Percentiles rank a stretch among this genome's conserved stretches.
These are phyloP conservation scores for Aphanomyces cochlioides DNA, from an alignment of 352 stramenopile species.

Conservation along the genomic window DNA sequence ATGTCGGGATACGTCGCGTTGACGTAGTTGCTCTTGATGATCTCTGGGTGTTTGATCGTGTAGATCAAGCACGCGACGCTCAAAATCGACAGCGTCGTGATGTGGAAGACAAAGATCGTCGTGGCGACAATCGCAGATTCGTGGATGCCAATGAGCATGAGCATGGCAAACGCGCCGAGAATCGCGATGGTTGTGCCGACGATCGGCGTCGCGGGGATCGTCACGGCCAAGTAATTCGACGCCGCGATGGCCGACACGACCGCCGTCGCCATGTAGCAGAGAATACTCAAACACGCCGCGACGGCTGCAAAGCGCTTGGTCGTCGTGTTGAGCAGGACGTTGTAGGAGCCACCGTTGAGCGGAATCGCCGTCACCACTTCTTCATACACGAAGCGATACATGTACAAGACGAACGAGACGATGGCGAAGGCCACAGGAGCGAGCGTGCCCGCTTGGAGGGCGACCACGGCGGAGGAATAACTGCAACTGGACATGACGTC, in stretches of 20 bases:
- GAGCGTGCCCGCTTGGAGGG: constrained; percentile 70
- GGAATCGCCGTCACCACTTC: constrained; percentile 88
- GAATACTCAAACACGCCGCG: constrained; percentile 84
- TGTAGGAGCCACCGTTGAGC: constrained; percentile 90
- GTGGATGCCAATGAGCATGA: constrained; percentile 80
- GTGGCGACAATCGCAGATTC: constrained; percentile 83
- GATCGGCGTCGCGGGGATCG: constrained; percentile 43
- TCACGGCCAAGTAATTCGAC: constrained; percentile 53
- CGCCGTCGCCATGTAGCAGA: constrained; percentile 89
- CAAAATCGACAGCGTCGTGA: constrained; percentile 73
- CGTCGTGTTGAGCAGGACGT: constrained; percentile 89
- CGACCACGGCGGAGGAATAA: constrained; percentile 68
- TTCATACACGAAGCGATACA: constrained; percentile 85
- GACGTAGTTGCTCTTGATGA: constrained; percentile 58
- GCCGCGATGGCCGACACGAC: constrained; percentile 62
- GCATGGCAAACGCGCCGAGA: constrained; percentile 74
- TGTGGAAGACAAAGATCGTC: constrained; percentile 79
- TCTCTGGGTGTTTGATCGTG: constrained; percentile 52
- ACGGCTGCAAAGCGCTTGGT: constrained; percentile 84
- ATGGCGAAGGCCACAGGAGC: constrained; percentile 76
- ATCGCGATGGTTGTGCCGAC: constrained; percentile 47
- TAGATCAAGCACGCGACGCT: constrained; percentile 55
- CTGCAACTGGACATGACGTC: constrained; percentile 86
- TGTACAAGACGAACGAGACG: constrained; percentile 65
- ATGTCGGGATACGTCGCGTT: constrained; percentile 60